Evolutionary conservation across 108 stramenopile genomes (phyloP).

Genomic region (Cyclotella kingstonii): DNA sequence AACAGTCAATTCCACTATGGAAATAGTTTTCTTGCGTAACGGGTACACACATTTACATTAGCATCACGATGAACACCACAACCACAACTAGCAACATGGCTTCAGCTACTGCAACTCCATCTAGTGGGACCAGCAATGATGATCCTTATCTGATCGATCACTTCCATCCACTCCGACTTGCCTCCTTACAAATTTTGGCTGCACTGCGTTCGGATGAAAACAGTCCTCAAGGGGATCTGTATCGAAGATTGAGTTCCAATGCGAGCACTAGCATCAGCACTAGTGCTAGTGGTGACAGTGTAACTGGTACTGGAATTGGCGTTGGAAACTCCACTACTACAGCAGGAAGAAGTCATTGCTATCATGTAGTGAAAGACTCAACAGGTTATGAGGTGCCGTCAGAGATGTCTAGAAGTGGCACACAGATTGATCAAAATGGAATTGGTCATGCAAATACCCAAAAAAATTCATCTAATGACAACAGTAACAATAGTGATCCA

Average conservation of each 20-base stretch:
- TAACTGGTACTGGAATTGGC: background rate
- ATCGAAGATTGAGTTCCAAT: slow-evolving; percentile 54
- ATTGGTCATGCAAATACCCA: too few species aligned
- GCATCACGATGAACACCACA: background rate
- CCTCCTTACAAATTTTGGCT: slow-evolving; percentile 55
- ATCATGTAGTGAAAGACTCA: too few species aligned
- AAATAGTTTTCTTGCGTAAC: too few species aligned
- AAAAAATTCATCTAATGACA: too few species aligned
- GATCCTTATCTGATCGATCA: slow-evolving; percentile 73
- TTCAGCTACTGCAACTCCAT: background rate
- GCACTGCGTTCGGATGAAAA: slow-evolving; percentile 78
- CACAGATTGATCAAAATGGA: too few species aligned
- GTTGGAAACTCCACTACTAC: background rate
- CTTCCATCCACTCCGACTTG: slow-evolving; percentile 65
- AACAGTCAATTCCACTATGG: too few species aligned
- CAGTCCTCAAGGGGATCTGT: slow-evolving; percentile 73
- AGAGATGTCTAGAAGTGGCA: too few species aligned
- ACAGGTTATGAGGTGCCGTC: too few species aligned
- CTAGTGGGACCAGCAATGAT: background rate
- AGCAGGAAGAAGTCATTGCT: too few species aligned
- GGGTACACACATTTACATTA: too few species aligned
- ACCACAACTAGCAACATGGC: background rate
- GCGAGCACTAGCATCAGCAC: slow-evolving; percentile 3
- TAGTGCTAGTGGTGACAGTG: background rate
- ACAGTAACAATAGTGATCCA: too few species aligned